These are phyloP conservation scores for Termitomyces sp. DNA, from an alignment of 768 basidiomycete genomes.

Conservation along the genomic window DNA sequence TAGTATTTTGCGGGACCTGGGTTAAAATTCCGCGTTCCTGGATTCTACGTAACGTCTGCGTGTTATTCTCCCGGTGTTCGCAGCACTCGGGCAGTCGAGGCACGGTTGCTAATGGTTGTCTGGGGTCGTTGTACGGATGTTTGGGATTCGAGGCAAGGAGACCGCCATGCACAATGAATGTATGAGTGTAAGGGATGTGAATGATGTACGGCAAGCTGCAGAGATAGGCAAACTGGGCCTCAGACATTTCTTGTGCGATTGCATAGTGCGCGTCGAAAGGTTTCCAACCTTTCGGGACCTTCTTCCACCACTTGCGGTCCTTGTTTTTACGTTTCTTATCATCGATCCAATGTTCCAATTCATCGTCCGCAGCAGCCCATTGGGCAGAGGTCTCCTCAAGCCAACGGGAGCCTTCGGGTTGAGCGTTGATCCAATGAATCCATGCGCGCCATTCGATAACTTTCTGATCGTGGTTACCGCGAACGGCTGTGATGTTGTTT, in stretches of 20 bases:
- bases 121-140: constrained; percentile 38
- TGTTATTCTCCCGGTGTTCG: constrained; percentile 13
- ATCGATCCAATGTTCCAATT: constrained; percentile 35
- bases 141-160: constrained; percentile 68
- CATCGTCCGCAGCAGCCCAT: constrained; percentile 32
- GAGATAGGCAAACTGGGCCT: constrained; percentile 65
- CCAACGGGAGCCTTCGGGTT: constrained; percentile 49
- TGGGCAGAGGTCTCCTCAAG: constrained; percentile 40
- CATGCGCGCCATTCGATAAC: constrained; percentile 88
- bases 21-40: constrained; percentile 69
- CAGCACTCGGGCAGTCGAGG: constrained; percentile 30
- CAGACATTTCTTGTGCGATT: constrained; percentile 65
- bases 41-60: constrained; percentile 40
- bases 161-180: constrained; percentile 81
- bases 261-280: constrained; percentile 74
- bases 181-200: constrained; percentile 70
- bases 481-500: constrained; percentile 68
- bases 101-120: constrained; percentile 70
- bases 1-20: constrained; percentile 68
- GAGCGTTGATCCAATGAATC: constrained; percentile 68
- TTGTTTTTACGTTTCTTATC: constrained; percentile 22
- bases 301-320: constrained; percentile 36
- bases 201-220: constrained; percentile 66
- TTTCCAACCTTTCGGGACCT: constrained; percentile 65
- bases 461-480: constrained; percentile 93